Conservation (phyloP, 116 monocot genomes). For the Dioscorea cayenensis region DNA sequence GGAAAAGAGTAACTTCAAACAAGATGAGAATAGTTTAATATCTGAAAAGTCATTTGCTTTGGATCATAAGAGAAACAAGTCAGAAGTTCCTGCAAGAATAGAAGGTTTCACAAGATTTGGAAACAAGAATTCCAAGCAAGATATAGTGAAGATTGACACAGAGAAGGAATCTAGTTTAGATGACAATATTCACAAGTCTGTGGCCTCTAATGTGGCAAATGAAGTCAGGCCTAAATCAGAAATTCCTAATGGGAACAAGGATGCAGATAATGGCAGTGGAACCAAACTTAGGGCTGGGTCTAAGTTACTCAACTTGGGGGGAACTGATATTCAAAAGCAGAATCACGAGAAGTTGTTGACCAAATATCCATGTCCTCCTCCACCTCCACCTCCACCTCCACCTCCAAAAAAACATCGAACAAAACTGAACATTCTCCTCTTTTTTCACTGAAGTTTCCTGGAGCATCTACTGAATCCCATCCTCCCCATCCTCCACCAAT, state of each 20-base stretch:
- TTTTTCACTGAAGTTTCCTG: neutral
- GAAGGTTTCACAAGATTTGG: neutral
- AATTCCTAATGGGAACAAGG: neutral
- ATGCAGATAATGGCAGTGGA: slow-evolving; percentile 1
- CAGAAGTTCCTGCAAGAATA: neutral
- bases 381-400: neutral
- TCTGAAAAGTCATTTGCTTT: neutral
- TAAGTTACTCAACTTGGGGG: neutral
- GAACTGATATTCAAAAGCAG: neutral
- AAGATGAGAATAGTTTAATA: neutral
- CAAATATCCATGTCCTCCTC: neutral
- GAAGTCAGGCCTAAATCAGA: neutral
- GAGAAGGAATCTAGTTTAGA: neutral
- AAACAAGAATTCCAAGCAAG: too few species aligned
- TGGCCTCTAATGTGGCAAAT: neutral
- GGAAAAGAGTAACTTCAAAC: neutral
- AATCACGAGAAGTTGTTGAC: neutral
- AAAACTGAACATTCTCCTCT: too few species aligned
- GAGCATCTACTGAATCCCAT: slow-evolving; percentile 15
- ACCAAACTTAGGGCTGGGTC: neutral
- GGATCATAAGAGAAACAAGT: neutral
- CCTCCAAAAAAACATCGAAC: neutral
- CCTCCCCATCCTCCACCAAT: slow-evolving; percentile 13
- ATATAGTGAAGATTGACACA: too few species aligned
- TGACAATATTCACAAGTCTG: neutral